Evolutionary conservation across 805 yeast genomes (phyloP), one percentile per base, ranked within the genome.

Genomic region (Ogataea minuta): DNA sequence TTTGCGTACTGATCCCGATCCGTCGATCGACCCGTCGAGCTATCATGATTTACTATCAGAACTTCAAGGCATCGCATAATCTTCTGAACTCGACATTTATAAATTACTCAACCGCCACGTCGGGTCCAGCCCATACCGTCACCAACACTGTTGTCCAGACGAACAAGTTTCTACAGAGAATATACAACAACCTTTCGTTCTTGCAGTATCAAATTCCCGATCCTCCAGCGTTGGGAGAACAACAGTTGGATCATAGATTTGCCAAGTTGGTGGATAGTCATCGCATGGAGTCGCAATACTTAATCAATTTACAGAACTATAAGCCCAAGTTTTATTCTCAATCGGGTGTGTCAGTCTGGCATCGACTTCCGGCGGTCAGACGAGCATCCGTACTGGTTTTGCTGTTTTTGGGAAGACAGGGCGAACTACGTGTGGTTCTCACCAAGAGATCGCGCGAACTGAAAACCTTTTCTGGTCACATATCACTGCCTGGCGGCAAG

Each of bases 401-500:
- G 12, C 71, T 90, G 16, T 89, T 85, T 50, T 56, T 79, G 7
- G 95, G 95, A 4, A 66, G 66, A n/a, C 60, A 67, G 30, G 91
- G 91, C 2, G 95, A 88, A 49, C 62, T 89, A 13, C 63, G 91
- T 30, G 95, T 87, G 23, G 68, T 90, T 3, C 62, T 90, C 35
- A 90, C 97, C 1, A 80, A 84, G 50, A 63, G 98, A 45, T 79
- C 95, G 3, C 69, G 83, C 33, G 68, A 72, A 25, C 67, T 91
- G 51, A 68, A 79, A 34, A 76, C 76, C 37, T 90, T 89, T 63
- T 84, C 93, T 0, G 96, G 97, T 4, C 96, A 90, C 59, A 84
- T 85, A 5, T 87, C 96, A 2, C 68, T 90, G 7, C 98, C 98
- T 4, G 98, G 98, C 2, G 98, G 97, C 7, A 86, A 83, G 55